phyloP scores from a whole-genome alignment of 257 asterid species.

The Jaltomata sinuosa region DNA sequence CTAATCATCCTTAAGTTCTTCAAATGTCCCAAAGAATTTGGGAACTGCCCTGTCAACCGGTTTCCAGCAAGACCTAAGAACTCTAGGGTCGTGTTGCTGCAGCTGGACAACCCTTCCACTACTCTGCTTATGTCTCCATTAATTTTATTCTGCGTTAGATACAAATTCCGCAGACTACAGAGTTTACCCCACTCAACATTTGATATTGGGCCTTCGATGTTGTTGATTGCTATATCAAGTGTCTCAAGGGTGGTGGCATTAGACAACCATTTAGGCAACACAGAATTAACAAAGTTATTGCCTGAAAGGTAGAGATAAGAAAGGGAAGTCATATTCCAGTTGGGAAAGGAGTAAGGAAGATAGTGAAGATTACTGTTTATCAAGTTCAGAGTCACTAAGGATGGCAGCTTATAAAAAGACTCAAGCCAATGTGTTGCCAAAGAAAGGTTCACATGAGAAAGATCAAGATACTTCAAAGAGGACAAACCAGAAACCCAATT shows the following conservation, averaged over 20 bases:
- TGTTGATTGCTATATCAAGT: conserved; percentile 1
- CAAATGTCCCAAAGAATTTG: not conserved
- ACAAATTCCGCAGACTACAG: not conserved
- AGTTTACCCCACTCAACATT: not conserved
- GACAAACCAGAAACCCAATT: conserved; percentile 6
- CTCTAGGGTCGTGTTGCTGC: not conserved
- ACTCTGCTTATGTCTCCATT: not conserved
- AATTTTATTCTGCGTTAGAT: not conserved
- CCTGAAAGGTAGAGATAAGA: conserved; percentile 2
- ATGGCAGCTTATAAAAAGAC: not conserved
- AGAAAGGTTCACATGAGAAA: not conserved
- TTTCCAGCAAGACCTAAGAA: not conserved
- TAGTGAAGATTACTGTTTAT: not conserved
- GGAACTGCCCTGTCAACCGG: not conserved
- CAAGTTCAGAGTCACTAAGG: not conserved
- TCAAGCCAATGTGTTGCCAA: conserved; percentile 2
- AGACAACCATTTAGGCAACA: conserved; percentile 12
- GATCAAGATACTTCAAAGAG: conserved; percentile 10
- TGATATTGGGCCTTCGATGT: not conserved
- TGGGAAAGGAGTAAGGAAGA: not conserved
- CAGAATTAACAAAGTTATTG: conserved; percentile 5
- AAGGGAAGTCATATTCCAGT: conserved; percentile 3
- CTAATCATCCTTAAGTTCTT: not conserved
- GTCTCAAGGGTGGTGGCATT: conserved; percentile 7
- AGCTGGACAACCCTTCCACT: not conserved